Percentiles rank a stretch among this genome's conserved stretches.
Conservation (phyloP, 441 rosid genomes). For the Corymbia calophylla region DNA sequence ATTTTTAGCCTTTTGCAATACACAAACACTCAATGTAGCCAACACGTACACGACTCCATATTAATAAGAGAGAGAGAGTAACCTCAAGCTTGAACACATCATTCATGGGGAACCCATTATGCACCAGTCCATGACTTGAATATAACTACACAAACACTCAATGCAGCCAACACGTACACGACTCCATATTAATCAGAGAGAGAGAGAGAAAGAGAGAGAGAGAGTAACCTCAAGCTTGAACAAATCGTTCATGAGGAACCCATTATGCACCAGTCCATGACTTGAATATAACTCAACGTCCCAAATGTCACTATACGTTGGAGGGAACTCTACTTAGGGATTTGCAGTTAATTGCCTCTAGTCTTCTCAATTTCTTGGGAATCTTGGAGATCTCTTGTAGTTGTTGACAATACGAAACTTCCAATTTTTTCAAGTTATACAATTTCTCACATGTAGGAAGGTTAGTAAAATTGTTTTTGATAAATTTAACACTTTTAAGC, state of each 20-base stretch:
- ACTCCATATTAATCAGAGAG: neutral
- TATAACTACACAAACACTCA: neutral
- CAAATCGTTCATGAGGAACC: neutral
- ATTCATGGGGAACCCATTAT: neutral
- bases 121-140: neutral
- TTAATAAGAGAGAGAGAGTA: neutral
- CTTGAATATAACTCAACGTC: neutral
- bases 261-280: neutral
- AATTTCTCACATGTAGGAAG: neutral
- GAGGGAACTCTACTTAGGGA: neutral
- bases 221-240: neutral
- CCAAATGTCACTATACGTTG: neutral
- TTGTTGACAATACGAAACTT: neutral
- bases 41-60: neutral
- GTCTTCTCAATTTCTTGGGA: neutral
- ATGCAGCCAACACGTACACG: neutral
- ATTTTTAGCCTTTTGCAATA: neutral
- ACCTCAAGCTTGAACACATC: neutral
- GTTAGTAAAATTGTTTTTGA: neutral
- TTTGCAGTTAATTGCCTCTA: neutral
- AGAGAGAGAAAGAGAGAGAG: neutral
- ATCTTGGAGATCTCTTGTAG: neutral
- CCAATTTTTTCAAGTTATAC: fast-evolving
- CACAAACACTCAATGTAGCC: neutral
- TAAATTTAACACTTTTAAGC: neutral